These are phyloP conservation scores for Tuber brumale DNA, from an alignment of 495 filamentous ascomycete genomes.

Conservation along the genomic window DNA sequence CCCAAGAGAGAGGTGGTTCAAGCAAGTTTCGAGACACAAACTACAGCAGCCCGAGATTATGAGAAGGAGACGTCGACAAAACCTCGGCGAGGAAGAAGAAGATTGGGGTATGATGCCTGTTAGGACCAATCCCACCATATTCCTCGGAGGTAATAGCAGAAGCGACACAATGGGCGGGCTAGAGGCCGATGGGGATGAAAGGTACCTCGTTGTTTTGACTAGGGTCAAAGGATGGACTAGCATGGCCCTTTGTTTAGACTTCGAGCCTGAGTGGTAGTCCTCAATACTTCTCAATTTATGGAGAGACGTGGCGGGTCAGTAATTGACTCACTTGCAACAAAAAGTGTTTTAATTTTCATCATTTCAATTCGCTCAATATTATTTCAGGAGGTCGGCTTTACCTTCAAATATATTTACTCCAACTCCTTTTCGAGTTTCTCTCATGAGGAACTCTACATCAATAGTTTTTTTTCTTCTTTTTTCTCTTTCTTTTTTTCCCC, in stretches of 20 bases:
- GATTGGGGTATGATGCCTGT: slow-evolving; percentile 39
- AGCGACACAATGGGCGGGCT: slow-evolving; percentile 15
- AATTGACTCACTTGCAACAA: background rate
- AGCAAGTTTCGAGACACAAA: slow-evolving; percentile 35
- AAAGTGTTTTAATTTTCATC: background rate
- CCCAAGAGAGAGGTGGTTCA: slow-evolving; percentile 34
- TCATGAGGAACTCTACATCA: background rate
- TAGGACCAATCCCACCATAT: slow-evolving; percentile 33
- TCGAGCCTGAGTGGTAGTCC: slow-evolving; percentile 33
- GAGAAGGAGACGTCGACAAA: slow-evolving; percentile 34
- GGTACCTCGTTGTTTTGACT: slow-evolving; percentile 33
- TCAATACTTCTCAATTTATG: background rate
- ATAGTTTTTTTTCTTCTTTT: background rate
- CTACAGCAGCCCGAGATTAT: slow-evolving; percentile 38
- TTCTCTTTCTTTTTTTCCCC: background rate
- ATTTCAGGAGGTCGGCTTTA: background rate
- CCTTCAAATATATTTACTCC: background rate
- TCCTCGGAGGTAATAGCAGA: slow-evolving; percentile 24
- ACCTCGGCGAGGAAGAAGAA: slow-evolving; percentile 34
- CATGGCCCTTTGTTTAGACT: slow-evolving; percentile 34
- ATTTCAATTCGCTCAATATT: background rate
- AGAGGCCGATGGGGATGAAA: slow-evolving; percentile 25
- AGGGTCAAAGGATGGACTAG: slow-evolving; percentile 35
- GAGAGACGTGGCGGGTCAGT: slow-evolving; percentile 9
- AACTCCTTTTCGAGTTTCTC: background rate